Evolutionary conservation across 2,329 filamentous ascomycete species (phyloP).

Genomic region (Curvularia sp.): DNA sequence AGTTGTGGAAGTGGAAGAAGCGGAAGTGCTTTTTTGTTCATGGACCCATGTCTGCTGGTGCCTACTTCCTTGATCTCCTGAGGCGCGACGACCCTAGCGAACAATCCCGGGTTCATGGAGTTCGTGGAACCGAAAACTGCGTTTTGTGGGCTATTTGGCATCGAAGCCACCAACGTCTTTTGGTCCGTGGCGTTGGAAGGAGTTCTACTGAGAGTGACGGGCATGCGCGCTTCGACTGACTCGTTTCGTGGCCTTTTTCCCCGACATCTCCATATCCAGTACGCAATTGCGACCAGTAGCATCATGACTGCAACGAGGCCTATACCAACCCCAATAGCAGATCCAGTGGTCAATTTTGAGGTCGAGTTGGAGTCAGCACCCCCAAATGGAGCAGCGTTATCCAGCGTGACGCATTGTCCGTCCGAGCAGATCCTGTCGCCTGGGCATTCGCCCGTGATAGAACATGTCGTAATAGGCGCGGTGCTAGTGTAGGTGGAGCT

Average conservation of each 20-base stretch:
- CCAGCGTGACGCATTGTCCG: constrained; percentile 26
- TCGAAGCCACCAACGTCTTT: constrained; percentile 34
- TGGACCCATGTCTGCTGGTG: constrained; percentile 7
- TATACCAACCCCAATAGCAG: constrained; percentile 38
- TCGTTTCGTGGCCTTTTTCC: constrained; percentile 20
- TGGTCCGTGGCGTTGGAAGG: constrained; percentile 34
- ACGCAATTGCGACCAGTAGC: constrained; percentile 29
- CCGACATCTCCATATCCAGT: constrained; percentile 34
- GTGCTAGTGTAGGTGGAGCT: constrained; percentile 4
- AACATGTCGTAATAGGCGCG: constrained; percentile 29
- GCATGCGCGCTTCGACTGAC: constrained; percentile 23
- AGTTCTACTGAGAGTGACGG: constrained; percentile 18
- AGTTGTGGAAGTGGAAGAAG: constrained; percentile 19
- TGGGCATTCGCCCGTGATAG: constrained; percentile 33
- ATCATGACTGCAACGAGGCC: constrained; percentile 32
- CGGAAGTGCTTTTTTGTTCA: constrained; percentile 21
- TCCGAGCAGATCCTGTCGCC: constrained; percentile 35
- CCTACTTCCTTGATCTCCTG: constrained; percentile 16
- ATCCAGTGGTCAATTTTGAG: constrained; percentile 27
- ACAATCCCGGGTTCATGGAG: constrained; percentile 20
- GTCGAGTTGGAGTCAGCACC: constrained; percentile 24
- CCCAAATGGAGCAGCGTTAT: constrained; percentile 31
- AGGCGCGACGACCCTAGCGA: constrained; percentile 18
- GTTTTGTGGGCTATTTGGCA: constrained; percentile 35
- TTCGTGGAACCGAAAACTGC: constrained; percentile 21